A percentile compares a stretch with the other conserved stretches of the same genome.
phyloP scores from a whole-genome alignment of 148 eudicot genomes.

The Talinum fruticosum region DNA sequence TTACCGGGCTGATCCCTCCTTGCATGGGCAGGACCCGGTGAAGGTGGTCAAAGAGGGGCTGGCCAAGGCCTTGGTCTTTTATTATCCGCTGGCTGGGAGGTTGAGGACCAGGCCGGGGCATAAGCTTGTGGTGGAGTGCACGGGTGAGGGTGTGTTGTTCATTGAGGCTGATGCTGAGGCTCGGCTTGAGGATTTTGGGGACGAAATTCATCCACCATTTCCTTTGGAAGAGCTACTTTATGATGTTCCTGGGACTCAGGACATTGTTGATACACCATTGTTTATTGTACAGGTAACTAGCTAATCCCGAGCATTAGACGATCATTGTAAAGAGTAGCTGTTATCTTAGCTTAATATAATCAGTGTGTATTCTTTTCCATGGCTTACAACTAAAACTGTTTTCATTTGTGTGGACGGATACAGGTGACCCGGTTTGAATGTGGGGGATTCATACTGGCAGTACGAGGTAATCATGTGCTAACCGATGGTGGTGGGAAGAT shows the following conservation, averaged over 20 bases:
- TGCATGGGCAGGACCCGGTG: constrained; percentile 22
- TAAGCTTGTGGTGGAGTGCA: constrained; percentile 25
- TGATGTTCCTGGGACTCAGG: constrained; percentile 28
- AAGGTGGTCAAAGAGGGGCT: constrained; percentile 27
- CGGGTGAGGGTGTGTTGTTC: constrained; percentile 21
- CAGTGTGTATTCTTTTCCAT: too few species aligned
- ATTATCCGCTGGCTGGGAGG: constrained; percentile 30
- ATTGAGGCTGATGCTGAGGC: constrained; percentile 25
- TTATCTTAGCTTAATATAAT: too few species aligned
- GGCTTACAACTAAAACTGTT: too few species aligned
- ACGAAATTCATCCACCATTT: constrained; percentile 30
- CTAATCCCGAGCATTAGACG: too few species aligned
- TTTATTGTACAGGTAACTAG: constrained; percentile 27
- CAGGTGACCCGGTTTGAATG: constrained; percentile 6
- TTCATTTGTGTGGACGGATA: too few species aligned
- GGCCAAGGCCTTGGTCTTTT: constrained; percentile 26
- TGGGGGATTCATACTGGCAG: constrained; percentile 3
- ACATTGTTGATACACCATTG: constrained; percentile 24
- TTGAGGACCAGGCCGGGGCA: constrained; percentile 13
- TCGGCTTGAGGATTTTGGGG: constrained; percentile 25
- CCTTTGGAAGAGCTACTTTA: constrained; percentile 24
- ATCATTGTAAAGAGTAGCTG: too few species aligned
- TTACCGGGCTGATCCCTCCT: neutral
- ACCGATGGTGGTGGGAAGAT: neutral
- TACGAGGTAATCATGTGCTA: constrained; percentile 4